These are phyloP conservation scores for Phytophthora idaei DNA, from an alignment of 352 stramenopile genomes.

Conservation along the genomic window DNA sequence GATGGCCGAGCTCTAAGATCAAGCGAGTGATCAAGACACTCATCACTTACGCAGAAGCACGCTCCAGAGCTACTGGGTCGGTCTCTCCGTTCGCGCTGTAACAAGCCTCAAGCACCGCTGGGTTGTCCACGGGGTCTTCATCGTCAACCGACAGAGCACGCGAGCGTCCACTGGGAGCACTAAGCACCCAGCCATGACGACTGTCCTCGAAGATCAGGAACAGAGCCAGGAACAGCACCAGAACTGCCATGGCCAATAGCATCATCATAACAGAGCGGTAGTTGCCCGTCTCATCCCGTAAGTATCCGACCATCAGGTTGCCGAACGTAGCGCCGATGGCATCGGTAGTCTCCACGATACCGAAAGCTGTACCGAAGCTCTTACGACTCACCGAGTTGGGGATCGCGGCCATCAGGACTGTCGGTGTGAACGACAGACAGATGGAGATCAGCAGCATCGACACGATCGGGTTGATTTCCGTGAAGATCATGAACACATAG, in stretches of 20 bases:
- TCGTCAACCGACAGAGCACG: constrained; percentile 69
- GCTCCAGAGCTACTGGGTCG: not conserved
- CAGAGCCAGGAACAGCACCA: constrained; percentile 74
- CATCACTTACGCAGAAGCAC: constrained; percentile 13
- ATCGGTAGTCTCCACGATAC: constrained; percentile 88
- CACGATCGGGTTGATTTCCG: constrained; percentile 69
- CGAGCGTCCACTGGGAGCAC: constrained; percentile 52
- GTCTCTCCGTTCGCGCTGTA: constrained; percentile 36
- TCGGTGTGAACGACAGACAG: constrained; percentile 86
- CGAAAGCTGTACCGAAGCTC: constrained; percentile 85
- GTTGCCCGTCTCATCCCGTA: constrained; percentile 80
- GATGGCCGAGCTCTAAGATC: constrained; percentile 22
- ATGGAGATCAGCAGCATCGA: constrained; percentile 90
- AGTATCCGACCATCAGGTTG: constrained; percentile 86
- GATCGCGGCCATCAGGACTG: constrained; percentile 88
- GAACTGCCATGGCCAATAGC: constrained; percentile 70
- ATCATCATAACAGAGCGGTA: constrained; percentile 88
- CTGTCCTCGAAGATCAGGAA: constrained; percentile 71
- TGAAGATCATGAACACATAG: constrained; percentile 89
- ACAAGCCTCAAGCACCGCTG: constrained; percentile 44
- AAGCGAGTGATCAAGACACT: constrained; percentile 6
- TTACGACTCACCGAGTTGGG: constrained; percentile 77
- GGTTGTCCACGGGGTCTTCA: constrained; percentile 52
- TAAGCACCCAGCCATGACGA: constrained; percentile 59
- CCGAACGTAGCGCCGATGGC: constrained; percentile 81